Evolutionary conservation across 2,329 filamentous ascomycete species (phyloP).

Genomic region (Penicillium hordei): DNA sequence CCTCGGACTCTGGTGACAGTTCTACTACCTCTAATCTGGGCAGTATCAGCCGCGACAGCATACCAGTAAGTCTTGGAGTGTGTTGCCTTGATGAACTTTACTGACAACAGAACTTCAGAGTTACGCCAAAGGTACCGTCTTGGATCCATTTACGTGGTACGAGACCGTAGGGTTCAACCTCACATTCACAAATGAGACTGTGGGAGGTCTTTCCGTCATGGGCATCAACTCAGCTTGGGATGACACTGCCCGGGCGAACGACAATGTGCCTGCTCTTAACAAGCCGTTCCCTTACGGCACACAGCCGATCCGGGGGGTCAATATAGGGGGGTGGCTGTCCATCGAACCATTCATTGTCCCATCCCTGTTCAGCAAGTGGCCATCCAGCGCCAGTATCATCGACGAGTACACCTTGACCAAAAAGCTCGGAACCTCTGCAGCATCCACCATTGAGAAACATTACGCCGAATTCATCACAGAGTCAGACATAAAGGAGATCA

Average conservation of each 20-base stretch:
- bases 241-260: conserved; percentile 75
- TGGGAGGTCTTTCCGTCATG: conserved; percentile 88
- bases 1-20: conserved; percentile 23
- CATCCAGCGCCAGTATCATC: conserved; percentile 63
- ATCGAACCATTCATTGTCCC: conserved; percentile 95
- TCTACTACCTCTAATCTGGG: conserved; percentile 50
- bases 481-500: conserved; percentile 79
- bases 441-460: conserved; percentile 78
- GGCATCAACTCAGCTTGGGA: conserved; percentile 84
- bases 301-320: conserved; percentile 82
- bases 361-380: conserved; percentile 75
- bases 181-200: conserved; percentile 81
- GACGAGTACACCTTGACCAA: conserved; percentile 82
- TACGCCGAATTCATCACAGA: conserved; percentile 88
- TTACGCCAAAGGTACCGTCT: conserved; percentile 68
- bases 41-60: conserved; percentile 55
- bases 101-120: conserved; percentile 30
- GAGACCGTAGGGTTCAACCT: conserved; percentile 89
- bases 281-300: conserved; percentile 76
- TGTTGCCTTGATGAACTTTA: background rate
- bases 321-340: conserved; percentile 89
- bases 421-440: conserved; percentile 66
- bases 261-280: conserved; percentile 74
- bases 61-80: conserved; percentile 51
- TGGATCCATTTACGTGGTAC: conserved; percentile 91